Evolutionary conservation across 2,329 filamentous ascomycete species (phyloP), one percentile per base, ranked within the genome.

Genomic region (Teratosphaeriaceae sp.): DNA sequence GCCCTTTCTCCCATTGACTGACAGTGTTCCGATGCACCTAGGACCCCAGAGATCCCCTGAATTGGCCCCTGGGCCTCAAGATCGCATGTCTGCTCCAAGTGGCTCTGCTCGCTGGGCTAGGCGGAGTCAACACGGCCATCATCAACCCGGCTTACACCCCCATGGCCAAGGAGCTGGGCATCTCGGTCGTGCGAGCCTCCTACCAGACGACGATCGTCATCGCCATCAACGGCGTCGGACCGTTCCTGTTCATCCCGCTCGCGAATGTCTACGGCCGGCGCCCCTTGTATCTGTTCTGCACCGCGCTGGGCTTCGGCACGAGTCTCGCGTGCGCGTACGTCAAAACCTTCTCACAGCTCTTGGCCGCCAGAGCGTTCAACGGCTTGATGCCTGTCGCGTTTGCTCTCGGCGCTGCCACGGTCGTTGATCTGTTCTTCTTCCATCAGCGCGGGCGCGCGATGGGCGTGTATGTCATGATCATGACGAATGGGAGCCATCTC

Each of bases 241-340:
- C 63, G 2, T 46, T 64, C 6, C 46, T 61, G 24, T 57, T 51
- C 51, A 52, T 54, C 16, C 58, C 63, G 1, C 42, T 65, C 11
- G 52, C 60, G 24, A 62, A 64, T 38, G 50, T 57, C 7, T 64
- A 64, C 46, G 63, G 63, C 18, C 50, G 63, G 11, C 48, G 62
- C 35, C 61, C 61, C 0, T n/a, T 31, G 29, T 31, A 31, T 31
- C 13, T 31, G 53, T 66, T 31, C 29, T 38, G 36, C 19, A 38
- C 36, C 3, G n/a, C 26, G 22, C 22, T 38, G 20, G 36, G 36
- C 19, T 38, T 26, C 21, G 36, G 20, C 16, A 38, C 36, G 21
- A 26, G 20, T 18, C 22, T 38, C 6, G 36, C 21, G 15, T 24
- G 36, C 19, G 36, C 36, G 21, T 38, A 38, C 15, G 36, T 22